Base-by-base conservation (phyloP, 306 rosid species). In the Mucuna pruriens region DNA sequence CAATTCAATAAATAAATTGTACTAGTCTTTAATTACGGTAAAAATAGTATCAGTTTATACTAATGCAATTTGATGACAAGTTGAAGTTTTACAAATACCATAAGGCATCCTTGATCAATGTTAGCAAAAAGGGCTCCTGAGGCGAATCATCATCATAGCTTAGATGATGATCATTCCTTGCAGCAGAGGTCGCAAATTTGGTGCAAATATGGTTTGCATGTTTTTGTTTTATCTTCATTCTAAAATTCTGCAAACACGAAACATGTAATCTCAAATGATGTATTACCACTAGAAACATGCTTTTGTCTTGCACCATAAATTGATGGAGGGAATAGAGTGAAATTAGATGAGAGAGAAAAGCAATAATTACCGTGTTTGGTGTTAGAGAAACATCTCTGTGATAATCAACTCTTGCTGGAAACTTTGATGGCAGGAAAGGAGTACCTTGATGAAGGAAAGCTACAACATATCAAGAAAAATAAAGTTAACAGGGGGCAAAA, bases 51-150 rank as follows among this genome's bases (percentile, higher is more conserved):
- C 49, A 64, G 39, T 68, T 52, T 49, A 49, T 12, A 61, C 61
- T 61, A 25, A 33, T 52, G 54, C 61, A 79, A 25, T 60, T 62
- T 26, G 44, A 36, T 38, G 54, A 75, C 39, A 44, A 67, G 40
- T 17, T 22, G 31, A 38, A 58, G 86, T 52, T 52, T 64, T 44
- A 45, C 5, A 80, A 81, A 23, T 92, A 95, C 97, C 97, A 81
- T 20, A 87, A 7, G 71, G 74, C 54, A 26, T 95, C 94, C 80
- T 83, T 89, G 66, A 89, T 42, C n/a, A 88, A 60, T 72, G 74
- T 81, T 62, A 89, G 75, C 87, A 83, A 71, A 85, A 89, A 84
- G 29, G 98, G 90, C 75, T 94, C 97, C 68, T 85, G 71, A 57
- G 89, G 80, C 16, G 65, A 78, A 67, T 80, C 94, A 39, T 86